Base-by-base conservation (phyloP, 2,329 filamentous ascomycete genomes). In the Calonectria henricotiae region DNA sequence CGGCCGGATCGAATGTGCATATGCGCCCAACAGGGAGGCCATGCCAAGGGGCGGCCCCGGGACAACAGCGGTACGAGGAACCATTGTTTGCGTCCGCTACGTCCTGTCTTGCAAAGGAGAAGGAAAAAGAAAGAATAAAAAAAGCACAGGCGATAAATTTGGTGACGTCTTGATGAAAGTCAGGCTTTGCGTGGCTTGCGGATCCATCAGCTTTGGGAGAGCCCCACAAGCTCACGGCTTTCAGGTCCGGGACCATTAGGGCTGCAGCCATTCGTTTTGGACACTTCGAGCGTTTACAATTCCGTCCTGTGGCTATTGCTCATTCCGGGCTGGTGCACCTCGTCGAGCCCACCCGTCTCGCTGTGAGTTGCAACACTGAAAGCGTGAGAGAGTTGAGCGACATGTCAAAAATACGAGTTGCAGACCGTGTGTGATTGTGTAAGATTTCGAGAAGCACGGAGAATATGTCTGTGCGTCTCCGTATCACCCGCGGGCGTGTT, bases 1-100 rank as follows among this genome's bases (percentile, higher is more conserved):
- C 51, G 64, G 25, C 64, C 32, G 68, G 64, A 63, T 70, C 68
- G 64, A 70, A 67, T 63, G 60, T 63, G 64, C 68, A 70, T 65
- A 64, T 67, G 68, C 68, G 54, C 67, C 43, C 51, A 55, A 55
- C 62, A 69, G 68, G 68, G 68, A 67, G 47, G 46, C 46, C 68
- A 25, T 64, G 68, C 44, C n/a, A 55, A 37, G 51, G 51, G 49
- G 49, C 49, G 49, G 51, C 51, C 51, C 51, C 51, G 32, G 20
- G n/a, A 37, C 51, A 55, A 15, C 51, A 13, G n/a, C 64, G 64
- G 64, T 65, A 70, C 68, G 64, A 64, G 64, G 68, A 55, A 60
- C 60, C 61, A 61, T 39, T 54, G 47, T n/a, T 37, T 47, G 27
- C 41, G 15, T 43, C 55, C 17, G 51, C 55, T 44, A 9, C 65